Evolutionary conservation across 441 rosid genomes (phyloP).

Genomic region (Daphne laureola): DNA sequence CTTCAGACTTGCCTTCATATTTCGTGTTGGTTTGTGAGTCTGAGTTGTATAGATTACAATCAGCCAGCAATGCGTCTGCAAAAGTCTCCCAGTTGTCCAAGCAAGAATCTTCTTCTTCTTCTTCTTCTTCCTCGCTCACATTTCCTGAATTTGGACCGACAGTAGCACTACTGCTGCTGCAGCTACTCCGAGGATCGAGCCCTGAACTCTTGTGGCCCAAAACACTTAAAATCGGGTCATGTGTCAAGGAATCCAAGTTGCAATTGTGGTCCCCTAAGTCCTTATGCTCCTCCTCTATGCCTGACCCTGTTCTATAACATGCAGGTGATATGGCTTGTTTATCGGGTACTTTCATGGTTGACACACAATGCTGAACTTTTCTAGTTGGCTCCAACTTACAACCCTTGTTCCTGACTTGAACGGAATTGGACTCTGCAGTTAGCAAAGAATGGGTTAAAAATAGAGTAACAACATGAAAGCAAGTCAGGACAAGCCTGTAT

Average conservation of each 20-base stretch:
- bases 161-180: slow-evolving; percentile 28
- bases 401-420: slow-evolving; percentile 32
- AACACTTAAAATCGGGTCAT: slow-evolving; percentile 15
- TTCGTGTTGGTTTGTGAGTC: slow-evolving; percentile 7
- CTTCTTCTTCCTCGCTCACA: slow-evolving; percentile 34
- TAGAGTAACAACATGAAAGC: slow-evolving; percentile 3
- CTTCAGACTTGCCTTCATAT: slow-evolving; percentile 6
- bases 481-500: background rate
- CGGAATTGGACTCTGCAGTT: slow-evolving; percentile 13
- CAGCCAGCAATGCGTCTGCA: slow-evolving; percentile 45
- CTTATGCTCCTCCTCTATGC: slow-evolving; percentile 17
- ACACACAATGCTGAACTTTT: slow-evolving; percentile 13
- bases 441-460: slow-evolving; percentile 6
- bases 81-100: slow-evolving; percentile 52
- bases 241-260: slow-evolving; percentile 25
- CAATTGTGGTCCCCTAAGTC: slow-evolving; percentile 19
- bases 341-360: slow-evolving; percentile 11
- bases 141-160: slow-evolving; percentile 33
- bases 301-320: slow-evolving; percentile 15
- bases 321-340: slow-evolving; percentile 14
- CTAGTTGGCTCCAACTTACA: slow-evolving; percentile 24
- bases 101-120: slow-evolving; percentile 40
- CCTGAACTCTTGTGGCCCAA: slow-evolving; percentile 21
- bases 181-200: slow-evolving; percentile 20
- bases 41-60: slow-evolving; percentile 14